Base-by-base conservation (phyloP, 768 basidiomycete genomes). In the Phlegmacium glaucopus region DNA sequence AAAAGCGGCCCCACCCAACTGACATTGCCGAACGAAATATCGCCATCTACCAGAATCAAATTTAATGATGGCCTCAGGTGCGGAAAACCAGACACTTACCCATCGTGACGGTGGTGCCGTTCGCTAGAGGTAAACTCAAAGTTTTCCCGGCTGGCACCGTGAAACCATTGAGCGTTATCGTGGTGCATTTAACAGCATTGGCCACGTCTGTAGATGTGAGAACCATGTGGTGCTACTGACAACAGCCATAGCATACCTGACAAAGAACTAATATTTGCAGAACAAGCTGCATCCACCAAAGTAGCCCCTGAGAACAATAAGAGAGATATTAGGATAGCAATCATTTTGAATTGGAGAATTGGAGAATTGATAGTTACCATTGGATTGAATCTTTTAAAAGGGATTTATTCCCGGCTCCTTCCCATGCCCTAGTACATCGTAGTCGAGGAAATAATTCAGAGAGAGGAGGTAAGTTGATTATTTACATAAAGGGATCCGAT, bases 1-100 rank as follows among this genome's bases (percentile, higher is more conserved):
- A 83, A 80, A 34, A 83, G 63, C 10, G 78, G 81, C 10, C 80
- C 82, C 0, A 57, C 64, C 80, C 80, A 82, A 34, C 56, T 73
- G 45, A 57, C 8, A 40, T 75, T 76, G 6, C 74, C 81, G 57
- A 87, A 85, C 17, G 60, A 53, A 38, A 86, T 70, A 27, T 85
- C 74, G 13, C 84, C 84, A 50, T 70, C 79, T 83, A 26, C 9
- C 30, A 50, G 34, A 25, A 36, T 16, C 22, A 10, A 45, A 25
- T n/a, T 29, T 35, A 28, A 27, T 9, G 26, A 37, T 16, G 15
- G 40, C 44, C 26, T 39, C 34, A 6, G 3, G 13, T 34, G 39
- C 30, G n/a, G 25, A 41, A 25, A 15, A 13, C 17, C 40, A 12
- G 7, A 32, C 6, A 64, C 78, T 57, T 53, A 82, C 82, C 61